A percentile compares a stretch with the other conserved stretches of the same genome.
These are phyloP conservation scores for Chloris gayana DNA, from an alignment of 176 grass and related monocot species.

Conservation along the genomic window DNA sequence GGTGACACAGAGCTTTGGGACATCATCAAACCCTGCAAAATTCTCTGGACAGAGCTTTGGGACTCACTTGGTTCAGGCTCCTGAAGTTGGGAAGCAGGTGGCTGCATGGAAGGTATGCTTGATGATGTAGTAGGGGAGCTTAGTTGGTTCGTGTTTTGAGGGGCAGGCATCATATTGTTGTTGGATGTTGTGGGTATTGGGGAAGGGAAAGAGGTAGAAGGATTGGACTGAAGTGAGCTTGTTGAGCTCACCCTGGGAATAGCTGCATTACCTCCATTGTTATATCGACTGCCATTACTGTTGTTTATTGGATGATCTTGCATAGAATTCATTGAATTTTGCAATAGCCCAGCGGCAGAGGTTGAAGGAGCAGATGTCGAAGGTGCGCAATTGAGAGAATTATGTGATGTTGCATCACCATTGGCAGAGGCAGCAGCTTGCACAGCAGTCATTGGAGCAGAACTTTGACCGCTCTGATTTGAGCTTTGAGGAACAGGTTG, in stretches of 20 bases:
- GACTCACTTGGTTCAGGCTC: slow-evolving; percentile 76
- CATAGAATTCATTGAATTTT: slow-evolving; percentile 64
- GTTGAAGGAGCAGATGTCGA: slow-evolving; percentile 50
- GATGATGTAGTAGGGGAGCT: slow-evolving; percentile 47
- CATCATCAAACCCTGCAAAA: slow-evolving; percentile 91
- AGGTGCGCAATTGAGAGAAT: slow-evolving; percentile 53
- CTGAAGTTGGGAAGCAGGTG: slow-evolving; percentile 49
- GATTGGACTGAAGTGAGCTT: slow-evolving; percentile 64
- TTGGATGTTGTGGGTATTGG: slow-evolving; percentile 53
- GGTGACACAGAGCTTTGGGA: slow-evolving; percentile 42
- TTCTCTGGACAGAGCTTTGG: slow-evolving; percentile 87
- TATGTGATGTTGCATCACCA: slow-evolving; percentile 51
- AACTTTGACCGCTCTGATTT: slow-evolving; percentile 75
- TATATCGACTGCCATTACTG: slow-evolving; percentile 45
- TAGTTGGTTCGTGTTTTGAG: slow-evolving; percentile 62
- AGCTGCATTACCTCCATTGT: slow-evolving; percentile 39
- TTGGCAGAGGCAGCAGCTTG: slow-evolving; percentile 59
- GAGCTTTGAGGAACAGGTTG: slow-evolving; percentile 71
- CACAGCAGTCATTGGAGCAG: slow-evolving; percentile 48
- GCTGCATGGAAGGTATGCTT: slow-evolving; percentile 58
- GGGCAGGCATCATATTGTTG: slow-evolving; percentile 54
- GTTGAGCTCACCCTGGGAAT: slow-evolving; percentile 61
- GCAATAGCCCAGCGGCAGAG: slow-evolving; percentile 45
- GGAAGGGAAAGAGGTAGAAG: slow-evolving; percentile 52
- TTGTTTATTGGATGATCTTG: slow-evolving; percentile 62